Percentiles rank a stretch among this genome's conserved stretches.
Conservation (phyloP, 208 protist species). For the Ichthyophonus hoferi region DNA sequence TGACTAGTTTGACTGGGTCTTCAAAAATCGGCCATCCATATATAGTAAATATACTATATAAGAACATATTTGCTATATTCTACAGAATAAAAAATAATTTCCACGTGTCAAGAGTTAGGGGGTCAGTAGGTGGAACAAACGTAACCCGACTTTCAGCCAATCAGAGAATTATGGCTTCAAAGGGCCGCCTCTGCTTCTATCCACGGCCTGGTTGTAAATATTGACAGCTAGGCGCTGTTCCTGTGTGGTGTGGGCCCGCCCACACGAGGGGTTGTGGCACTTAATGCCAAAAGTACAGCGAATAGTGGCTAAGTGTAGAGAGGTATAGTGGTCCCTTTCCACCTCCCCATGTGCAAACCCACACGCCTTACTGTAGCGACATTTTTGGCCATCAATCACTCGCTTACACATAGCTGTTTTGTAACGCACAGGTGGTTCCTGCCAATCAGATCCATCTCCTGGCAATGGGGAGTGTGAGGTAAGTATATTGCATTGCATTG, state of each 20-base stretch:
- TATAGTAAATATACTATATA: no score
- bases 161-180: background rate
- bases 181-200: background rate
- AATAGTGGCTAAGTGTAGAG: slow-evolving; percentile 7
- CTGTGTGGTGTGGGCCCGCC: slow-evolving; percentile 14
- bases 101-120: no score
- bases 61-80: no score
- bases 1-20: no score
- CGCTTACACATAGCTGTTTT: slow-evolving; percentile 28
- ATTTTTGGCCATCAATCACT: slow-evolving; percentile 2
- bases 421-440: slow-evolving; percentile 6
- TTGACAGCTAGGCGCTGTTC: background rate
- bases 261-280: slow-evolving; percentile 7
- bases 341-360: slow-evolving; percentile 22
- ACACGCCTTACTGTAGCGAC: slow-evolving; percentile 10
- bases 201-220: background rate
- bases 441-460: slow-evolving; percentile 3
- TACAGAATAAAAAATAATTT: no score
- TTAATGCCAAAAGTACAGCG: background rate
- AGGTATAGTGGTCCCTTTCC: background rate
- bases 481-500: no score
- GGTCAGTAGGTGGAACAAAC: no score
- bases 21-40: no score
- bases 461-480: no score
- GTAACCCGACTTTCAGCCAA: no score